Evolutionary conservation across 1,139 yeast species (phyloP).

Genomic region (Kodamaea derodonti): DNA sequence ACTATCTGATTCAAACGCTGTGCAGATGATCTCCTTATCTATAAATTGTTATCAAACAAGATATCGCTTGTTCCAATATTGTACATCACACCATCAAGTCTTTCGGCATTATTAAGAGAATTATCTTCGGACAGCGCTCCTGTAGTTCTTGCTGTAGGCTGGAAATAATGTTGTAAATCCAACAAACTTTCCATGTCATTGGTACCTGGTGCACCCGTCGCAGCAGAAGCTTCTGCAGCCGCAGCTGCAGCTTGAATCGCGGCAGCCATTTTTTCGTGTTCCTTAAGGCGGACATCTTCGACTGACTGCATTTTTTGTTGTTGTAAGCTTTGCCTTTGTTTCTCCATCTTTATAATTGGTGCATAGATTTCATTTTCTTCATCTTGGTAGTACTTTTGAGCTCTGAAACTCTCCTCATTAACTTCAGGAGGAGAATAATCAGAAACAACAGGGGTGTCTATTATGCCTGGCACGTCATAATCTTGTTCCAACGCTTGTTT

Average conservation of each 20-base stretch:
- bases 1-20: no score
- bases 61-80: conserved; percentile 20
- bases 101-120: conserved; percentile 10
- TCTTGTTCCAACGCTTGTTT: conserved; percentile 10
- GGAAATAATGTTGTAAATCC: conserved; percentile 19
- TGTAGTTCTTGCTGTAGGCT: conserved; percentile 11
- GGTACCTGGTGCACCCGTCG: conserved; percentile 1
- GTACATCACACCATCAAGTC: conserved; percentile 18
- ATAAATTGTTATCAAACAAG: conserved; percentile 17
- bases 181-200: conserved; percentile 15
- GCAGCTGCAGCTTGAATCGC: conserved; percentile 3
- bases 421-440: conserved; percentile 2
- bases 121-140: conserved; percentile 10
- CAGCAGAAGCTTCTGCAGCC: neutral
- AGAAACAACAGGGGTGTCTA: neutral
- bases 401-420: neutral
- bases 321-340: conserved; percentile 1
- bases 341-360: neutral
- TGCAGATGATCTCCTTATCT: no score
- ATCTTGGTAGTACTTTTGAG: neutral
- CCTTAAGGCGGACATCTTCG: neutral
- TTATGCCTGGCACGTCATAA: conserved; percentile 1
- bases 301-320: neutral
- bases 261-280: neutral
- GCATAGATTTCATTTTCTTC: neutral